Conservation (phyloP, 208 protist genomes). For the Lotmaria passim region DNA sequence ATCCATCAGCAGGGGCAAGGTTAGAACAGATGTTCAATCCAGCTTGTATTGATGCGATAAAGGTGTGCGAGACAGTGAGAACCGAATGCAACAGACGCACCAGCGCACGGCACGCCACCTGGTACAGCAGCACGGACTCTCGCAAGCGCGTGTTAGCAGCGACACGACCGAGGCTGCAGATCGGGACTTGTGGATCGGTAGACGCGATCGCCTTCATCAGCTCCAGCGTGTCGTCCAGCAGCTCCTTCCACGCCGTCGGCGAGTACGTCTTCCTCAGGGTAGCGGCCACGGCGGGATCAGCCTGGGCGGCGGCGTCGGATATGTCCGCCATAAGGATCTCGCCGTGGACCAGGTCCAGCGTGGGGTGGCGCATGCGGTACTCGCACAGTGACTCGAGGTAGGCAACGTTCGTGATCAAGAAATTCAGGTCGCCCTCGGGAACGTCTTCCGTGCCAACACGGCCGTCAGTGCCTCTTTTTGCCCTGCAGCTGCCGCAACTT, state of each 20-base stretch:
- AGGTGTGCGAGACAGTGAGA: conserved; percentile 8
- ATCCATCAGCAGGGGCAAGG: not conserved
- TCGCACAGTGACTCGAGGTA: conserved; percentile 42
- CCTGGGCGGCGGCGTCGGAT: not conserved
- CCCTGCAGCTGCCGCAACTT: no score
- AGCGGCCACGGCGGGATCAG: no score
- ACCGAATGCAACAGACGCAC: conserved; percentile 21
- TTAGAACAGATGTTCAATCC: conserved; percentile 1
- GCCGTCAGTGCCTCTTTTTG: no score
- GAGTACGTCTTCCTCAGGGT: conserved; percentile 1
- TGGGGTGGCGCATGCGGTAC: conserved; percentile 39
- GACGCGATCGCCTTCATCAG: conserved; percentile 35
- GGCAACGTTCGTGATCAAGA: conserved; percentile 19
- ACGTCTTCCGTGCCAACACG: no score
- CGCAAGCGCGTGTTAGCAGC: conserved; percentile 11
- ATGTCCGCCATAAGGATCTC: conserved; percentile 5
- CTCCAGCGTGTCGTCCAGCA: conserved; percentile 46
- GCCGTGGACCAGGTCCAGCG: conserved; percentile 28
- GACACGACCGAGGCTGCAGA: not conserved
- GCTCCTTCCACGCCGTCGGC: conserved; percentile 24
- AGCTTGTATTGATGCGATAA: conserved; percentile 12
- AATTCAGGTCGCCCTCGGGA: not conserved
- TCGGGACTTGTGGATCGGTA: conserved; percentile 1
- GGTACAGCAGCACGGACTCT: conserved; percentile 25
- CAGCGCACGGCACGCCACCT: conserved; percentile 25